Base-by-base conservation (phyloP, 1,284 basidiomycete genomes). In the Paramarasmius palmivorus region DNA sequence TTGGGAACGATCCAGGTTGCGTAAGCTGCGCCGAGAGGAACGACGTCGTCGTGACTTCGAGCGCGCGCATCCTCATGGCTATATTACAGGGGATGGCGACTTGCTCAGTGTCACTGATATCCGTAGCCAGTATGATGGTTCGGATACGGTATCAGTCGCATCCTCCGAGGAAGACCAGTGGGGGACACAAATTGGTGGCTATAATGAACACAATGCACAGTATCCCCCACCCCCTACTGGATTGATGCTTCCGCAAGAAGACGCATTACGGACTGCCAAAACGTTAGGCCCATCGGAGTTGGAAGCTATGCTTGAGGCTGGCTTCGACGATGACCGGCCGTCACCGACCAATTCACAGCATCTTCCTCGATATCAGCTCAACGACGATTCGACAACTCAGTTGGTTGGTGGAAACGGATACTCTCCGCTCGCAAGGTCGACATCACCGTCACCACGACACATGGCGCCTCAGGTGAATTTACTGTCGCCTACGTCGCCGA, bases 1-100 rank as follows among this genome's bases (percentile, higher is more conserved):
- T 65, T 99, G 97, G 97, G 97, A 99, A 70, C 86, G 95, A 37
- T 96, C 93, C n/a, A 83, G 96, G 34, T 76, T 98, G 50, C 90
- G 95, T 56, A 98, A 98, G 73, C 63, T 95, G 40, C 87, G 84
- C 60, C 86, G 97, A 3, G 95, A 98, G 65, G 95, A 97, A 65
- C 84, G 89, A 62, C 81, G 95, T 47, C 75, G 90, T 61, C 77
- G 78, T 63, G 88, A 96, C 32, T 81, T 95, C 62, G 92, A 93
- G 65, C 82, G 88, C 42, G 70, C 80, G 48, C 85, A 90, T 63
- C 83, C 82, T 25, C 77, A 80, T 2, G 86, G 86, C 39, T 93
- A 86, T 68, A 71, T 81, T 58, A 71, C 78, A 44, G 79, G 83
- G 23, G 84, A 86, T 54, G 77, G 80, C 32, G 83, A 87, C 40